Percentiles rank a stretch among this genome's conserved stretches.
phyloP scores from a whole-genome alignment of 202 grass and related monocot species.

The Dendrocalamus latiflorus region DNA sequence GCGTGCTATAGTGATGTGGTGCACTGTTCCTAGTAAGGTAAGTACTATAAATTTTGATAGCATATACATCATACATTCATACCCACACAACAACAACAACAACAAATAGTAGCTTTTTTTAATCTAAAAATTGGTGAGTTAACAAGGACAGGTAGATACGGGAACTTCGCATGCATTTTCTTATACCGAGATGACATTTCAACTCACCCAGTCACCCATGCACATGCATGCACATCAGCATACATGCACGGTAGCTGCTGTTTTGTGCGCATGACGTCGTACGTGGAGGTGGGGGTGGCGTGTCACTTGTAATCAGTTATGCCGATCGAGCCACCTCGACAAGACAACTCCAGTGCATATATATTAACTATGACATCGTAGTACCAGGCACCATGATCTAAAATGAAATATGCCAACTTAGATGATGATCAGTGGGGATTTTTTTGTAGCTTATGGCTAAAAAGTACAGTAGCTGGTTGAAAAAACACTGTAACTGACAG shows the following conservation, averaged over 20 bases:
- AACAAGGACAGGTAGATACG: not conserved
- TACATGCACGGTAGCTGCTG: not conserved
- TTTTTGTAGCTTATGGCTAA: too few species aligned
- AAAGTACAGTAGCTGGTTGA: too few species aligned
- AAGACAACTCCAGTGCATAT: too few species aligned
- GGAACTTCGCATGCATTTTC: not conserved
- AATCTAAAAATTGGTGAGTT: not conserved
- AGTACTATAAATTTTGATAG: not conserved
- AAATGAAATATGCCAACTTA: too few species aligned
- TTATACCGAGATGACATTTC: constrained; percentile 14
- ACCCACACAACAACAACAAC: not conserved
- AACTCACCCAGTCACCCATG: constrained; percentile 28
- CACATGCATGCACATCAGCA: not conserved
- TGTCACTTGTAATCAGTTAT: too few species aligned
- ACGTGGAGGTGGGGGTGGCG: too few species aligned
- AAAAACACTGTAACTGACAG: too few species aligned
- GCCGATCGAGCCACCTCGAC: too few species aligned
- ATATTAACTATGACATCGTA: too few species aligned
- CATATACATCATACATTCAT: too few species aligned
- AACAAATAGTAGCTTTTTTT: not conserved
- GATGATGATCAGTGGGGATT: too few species aligned
- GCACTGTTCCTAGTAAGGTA: not conserved
- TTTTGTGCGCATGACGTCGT: not conserved
- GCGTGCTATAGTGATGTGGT: not conserved
- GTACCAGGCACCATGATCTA: too few species aligned